phyloP scores from a whole-genome alignment of 371 early-diverging fungal genomes.

The Mycotypha africana region DNA sequence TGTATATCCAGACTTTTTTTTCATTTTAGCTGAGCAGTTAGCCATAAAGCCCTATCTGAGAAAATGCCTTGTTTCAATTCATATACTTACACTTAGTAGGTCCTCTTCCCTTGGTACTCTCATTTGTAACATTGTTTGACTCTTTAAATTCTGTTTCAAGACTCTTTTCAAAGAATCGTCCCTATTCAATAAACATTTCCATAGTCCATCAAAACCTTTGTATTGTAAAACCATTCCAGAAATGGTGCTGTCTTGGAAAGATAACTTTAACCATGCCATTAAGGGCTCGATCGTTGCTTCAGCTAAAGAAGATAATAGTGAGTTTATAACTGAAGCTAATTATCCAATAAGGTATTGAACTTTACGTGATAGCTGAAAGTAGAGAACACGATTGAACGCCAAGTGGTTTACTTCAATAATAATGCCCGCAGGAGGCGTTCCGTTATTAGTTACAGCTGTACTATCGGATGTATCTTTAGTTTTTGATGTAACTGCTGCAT shows the following conservation, averaged over 20 bases:
- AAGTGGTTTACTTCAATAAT: slow-evolving; percentile 46
- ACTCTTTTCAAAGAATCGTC: slow-evolving; percentile 25
- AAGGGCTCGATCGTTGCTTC: slow-evolving; percentile 50
- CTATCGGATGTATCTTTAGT: no score
- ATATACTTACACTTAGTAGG: slow-evolving; percentile 26
- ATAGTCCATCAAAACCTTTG: slow-evolving; percentile 29
- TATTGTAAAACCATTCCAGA: slow-evolving; percentile 44
- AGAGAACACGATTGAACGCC: slow-evolving; percentile 32
- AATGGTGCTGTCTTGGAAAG: slow-evolving; percentile 41
- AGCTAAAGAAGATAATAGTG: slow-evolving; percentile 15
- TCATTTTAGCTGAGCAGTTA: no score
- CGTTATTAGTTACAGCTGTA: no score
- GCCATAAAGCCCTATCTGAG: no score
- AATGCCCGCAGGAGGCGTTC: slow-evolving; percentile 11
- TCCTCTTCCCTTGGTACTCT: slow-evolving; percentile 30
- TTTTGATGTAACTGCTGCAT: no score
- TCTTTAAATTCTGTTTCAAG: slow-evolving; percentile 24
- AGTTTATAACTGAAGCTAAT: no score
- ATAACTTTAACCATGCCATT: slow-evolving; percentile 39
- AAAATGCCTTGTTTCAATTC: no score
- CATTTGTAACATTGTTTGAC: slow-evolving; percentile 24
- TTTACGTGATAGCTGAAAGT: slow-evolving; percentile 42
- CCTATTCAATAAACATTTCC: slow-evolving; percentile 31
- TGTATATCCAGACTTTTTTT: slow-evolving; percentile 38
- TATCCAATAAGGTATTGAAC: neutral